Evolutionary conservation across 768 basidiomycete species (phyloP).

Genomic region (Auriscalpium microsporum): DNA sequence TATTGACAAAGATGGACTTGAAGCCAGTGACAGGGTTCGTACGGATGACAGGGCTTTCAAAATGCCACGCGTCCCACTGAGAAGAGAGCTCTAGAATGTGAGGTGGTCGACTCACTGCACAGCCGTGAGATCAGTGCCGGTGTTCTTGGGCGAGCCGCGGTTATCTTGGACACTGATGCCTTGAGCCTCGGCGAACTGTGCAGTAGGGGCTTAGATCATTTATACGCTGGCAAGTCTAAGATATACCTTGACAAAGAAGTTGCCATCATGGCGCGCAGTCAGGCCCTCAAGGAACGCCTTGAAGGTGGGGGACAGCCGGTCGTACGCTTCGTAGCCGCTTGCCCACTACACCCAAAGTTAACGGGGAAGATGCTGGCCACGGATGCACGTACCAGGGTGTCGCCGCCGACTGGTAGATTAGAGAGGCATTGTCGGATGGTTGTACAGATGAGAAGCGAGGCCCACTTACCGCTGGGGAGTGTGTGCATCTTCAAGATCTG

Average conservation of each 20-base stretch:
- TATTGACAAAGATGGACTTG: constrained; percentile 79
- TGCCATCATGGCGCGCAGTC: constrained; percentile 44
- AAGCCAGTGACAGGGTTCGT: constrained; percentile 83
- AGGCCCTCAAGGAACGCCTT: constrained; percentile 49
- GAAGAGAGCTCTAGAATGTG: constrained; percentile 23
- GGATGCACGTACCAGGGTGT: constrained; percentile 29
- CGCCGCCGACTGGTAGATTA: constrained; percentile 19
- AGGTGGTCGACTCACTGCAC: constrained; percentile 33
- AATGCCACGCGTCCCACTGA: too few species aligned
- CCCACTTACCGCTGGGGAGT: constrained; percentile 15
- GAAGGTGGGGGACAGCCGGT: constrained; percentile 48
- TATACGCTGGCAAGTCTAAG: background rate
- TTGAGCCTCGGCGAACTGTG: constrained; percentile 22
- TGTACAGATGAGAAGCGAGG: background rate
- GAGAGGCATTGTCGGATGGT: background rate
- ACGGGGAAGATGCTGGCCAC: background rate
- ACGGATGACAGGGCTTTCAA: constrained; percentile 53
- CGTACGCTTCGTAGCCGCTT: constrained; percentile 54
- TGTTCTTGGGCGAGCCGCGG: constrained; percentile 48
- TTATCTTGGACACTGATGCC: constrained; percentile 28
- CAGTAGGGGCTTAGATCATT: background rate
- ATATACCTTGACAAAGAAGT: constrained; percentile 31
- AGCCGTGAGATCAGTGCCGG: constrained; percentile 37
- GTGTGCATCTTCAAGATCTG: constrained; percentile 29
- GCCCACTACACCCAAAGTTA: background rate